phyloP scores from a whole-genome alignment of 1,139 yeast genomes.

The Taphrina communis region DNA sequence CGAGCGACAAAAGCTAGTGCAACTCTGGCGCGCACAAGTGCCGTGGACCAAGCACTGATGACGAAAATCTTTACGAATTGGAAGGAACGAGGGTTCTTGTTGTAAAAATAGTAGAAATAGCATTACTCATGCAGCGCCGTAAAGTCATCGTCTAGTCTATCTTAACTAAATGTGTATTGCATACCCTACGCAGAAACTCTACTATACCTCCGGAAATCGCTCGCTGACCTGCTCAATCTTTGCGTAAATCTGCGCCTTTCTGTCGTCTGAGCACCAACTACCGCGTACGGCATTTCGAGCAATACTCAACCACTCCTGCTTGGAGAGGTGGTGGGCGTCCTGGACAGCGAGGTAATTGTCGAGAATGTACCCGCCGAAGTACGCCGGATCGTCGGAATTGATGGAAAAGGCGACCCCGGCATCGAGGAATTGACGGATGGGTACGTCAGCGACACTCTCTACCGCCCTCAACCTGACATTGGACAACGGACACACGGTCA shows the following conservation, averaged over 20 bases:
- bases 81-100: constrained; percentile 22
- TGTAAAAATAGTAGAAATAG: neutral
- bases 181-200: neutral
- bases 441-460: constrained; percentile 66
- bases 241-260: constrained; percentile 12
- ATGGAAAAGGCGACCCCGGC: constrained; percentile 72
- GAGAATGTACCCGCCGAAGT: constrained; percentile 79
- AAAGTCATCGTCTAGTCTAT: too few species aligned
- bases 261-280: constrained; percentile 13
- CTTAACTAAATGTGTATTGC: too few species aligned
- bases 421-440: constrained; percentile 65
- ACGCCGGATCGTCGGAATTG: constrained; percentile 86
- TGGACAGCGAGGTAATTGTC: constrained; percentile 75
- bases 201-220: neutral
- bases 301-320: constrained; percentile 16
- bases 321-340: constrained; percentile 46
- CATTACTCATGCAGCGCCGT: too few species aligned
- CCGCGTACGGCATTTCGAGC: constrained; percentile 4
- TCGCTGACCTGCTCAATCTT: constrained; percentile 16
- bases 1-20: neutral
- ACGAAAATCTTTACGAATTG: constrained; percentile 12
- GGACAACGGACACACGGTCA: constrained; percentile 77
- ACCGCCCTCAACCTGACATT: constrained; percentile 78
- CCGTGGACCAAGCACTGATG: constrained; percentile 15
- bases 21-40: neutral